Conservation (phyloP, 352 stramenopile species). For the Globisporangium lucens region DNA sequence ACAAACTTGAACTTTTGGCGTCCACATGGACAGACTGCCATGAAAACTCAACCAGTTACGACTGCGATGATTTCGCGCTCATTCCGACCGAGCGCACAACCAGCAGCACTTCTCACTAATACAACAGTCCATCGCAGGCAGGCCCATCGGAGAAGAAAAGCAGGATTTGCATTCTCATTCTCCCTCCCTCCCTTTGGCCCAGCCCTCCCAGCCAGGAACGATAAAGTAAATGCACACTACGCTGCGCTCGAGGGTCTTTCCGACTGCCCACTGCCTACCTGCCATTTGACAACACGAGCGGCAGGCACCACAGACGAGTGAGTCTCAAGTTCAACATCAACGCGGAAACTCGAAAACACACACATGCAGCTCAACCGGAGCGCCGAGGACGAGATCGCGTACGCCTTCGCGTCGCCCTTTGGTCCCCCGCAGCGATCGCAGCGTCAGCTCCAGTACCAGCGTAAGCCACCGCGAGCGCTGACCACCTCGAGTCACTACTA, state of each 20-base stretch:
- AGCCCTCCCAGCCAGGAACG: too few relatives aligned
- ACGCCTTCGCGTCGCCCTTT: conserved; percentile 5
- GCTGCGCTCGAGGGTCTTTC: neutral
- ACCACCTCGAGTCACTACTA: neutral
- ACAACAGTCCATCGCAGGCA: neutral
- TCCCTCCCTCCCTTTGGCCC: too few relatives aligned
- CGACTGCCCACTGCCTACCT: neutral
- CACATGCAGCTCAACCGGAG: neutral
- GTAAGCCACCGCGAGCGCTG: neutral
- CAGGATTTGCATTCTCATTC: neutral
- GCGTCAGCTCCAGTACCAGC: neutral
- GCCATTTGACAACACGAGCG: neutral
- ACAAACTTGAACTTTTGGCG: too few relatives aligned
- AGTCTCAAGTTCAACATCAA: neutral
- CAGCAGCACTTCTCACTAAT: too few relatives aligned
- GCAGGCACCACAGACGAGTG: neutral
- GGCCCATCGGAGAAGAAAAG: neutral
- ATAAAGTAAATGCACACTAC: too few relatives aligned
- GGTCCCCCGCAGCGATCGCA: neutral
- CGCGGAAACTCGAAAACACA: too few relatives aligned
- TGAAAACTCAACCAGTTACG: too few relatives aligned
- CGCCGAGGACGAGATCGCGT: conserved; percentile 6
- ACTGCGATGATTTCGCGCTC: too few relatives aligned
- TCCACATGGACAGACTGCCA: too few relatives aligned
- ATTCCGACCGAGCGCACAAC: too few relatives aligned